Percentiles rank a stretch among this genome's conserved stretches.
Conservation (phyloP, 1,284 basidiomycete genomes). For the Cryptococcus sp. region DNA sequence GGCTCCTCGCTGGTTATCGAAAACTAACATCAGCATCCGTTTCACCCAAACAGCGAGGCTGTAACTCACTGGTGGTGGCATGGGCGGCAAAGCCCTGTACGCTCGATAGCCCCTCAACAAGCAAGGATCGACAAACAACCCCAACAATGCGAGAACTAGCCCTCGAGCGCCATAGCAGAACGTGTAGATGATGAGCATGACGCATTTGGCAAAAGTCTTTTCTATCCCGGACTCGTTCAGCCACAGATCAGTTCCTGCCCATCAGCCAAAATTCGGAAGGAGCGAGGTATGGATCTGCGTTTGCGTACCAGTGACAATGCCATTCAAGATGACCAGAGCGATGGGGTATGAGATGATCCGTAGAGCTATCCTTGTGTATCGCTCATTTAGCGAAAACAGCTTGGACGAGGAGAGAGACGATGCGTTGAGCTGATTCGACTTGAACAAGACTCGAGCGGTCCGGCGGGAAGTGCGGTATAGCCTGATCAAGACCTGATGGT, state of each 20-base stretch:
- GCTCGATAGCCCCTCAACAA: no score
- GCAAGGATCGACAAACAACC: neutral
- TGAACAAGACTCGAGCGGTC: neutral
- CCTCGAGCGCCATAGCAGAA: neutral
- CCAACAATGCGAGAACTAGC: neutral
- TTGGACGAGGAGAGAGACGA: no score
- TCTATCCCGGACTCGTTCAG: no score
- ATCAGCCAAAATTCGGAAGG: no score
- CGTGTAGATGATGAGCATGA: neutral
- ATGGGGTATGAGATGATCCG: slow-evolving; percentile 25
- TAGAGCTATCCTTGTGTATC: slow-evolving; percentile 18
- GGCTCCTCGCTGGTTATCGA: no score
- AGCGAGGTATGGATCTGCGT: no score
- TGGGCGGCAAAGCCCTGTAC: no score
- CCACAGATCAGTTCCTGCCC: no score
- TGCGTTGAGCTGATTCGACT: no score
- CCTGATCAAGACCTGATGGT: neutral
- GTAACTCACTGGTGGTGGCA: no score
- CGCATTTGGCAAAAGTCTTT: neutral
- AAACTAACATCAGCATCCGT: no score
- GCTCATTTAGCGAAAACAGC: slow-evolving; percentile 1
- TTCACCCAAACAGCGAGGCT: no score
- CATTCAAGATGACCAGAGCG: slow-evolving; percentile 21
- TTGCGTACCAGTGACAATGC: slow-evolving; percentile 18
- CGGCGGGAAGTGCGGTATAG: neutral